These are phyloP conservation scores for Podila clonocystis DNA, from an alignment of 192 early-diverging fungal species.

Conservation along the genomic window DNA sequence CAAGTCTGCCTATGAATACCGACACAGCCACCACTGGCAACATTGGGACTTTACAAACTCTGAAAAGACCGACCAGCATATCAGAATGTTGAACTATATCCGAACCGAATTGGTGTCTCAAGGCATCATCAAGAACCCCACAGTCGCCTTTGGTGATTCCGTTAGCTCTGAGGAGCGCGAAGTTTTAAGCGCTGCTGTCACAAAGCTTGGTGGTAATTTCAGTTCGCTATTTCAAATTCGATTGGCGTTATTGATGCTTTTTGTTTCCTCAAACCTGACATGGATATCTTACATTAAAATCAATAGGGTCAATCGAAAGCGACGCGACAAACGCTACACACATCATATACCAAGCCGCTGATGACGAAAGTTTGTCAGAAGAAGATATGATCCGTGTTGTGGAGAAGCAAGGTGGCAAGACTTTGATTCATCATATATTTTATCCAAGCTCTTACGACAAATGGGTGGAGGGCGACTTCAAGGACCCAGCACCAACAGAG, in stretches of 20 bases:
- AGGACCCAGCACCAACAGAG: conserved; percentile 65
- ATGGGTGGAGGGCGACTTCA: conserved; percentile 68
- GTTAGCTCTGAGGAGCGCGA: conserved; percentile 37
- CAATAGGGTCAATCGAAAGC: conserved; percentile 39
- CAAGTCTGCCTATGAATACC: conserved; percentile 54
- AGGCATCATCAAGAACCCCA: conserved; percentile 43
- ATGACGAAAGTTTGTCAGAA: conserved; percentile 29
- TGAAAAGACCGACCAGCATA: conserved; percentile 26
- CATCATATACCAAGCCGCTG: conserved; percentile 51
- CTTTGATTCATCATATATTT: conserved; percentile 80
- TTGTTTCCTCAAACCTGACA: not conserved
- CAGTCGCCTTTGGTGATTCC: conserved; percentile 53
- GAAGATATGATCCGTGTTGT: conserved; percentile 67
- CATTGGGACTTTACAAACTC: conserved; percentile 56
- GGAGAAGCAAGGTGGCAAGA: conserved; percentile 64
- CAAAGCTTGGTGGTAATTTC: conserved; percentile 55
- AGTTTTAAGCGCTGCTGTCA: conserved; percentile 26
- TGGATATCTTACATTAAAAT: not conserved
- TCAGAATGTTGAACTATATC: conserved; percentile 53
- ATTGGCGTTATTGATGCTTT: not conserved
- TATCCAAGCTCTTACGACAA: conserved; percentile 83
- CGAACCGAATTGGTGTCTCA: conserved; percentile 33
- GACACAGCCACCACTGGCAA: conserved; percentile 48
- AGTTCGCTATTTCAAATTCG: not conserved
- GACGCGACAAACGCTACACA: conserved; percentile 52